Conservation (phyloP, 768 basidiomycete genomes). For the Amanita thiersii region DNA sequence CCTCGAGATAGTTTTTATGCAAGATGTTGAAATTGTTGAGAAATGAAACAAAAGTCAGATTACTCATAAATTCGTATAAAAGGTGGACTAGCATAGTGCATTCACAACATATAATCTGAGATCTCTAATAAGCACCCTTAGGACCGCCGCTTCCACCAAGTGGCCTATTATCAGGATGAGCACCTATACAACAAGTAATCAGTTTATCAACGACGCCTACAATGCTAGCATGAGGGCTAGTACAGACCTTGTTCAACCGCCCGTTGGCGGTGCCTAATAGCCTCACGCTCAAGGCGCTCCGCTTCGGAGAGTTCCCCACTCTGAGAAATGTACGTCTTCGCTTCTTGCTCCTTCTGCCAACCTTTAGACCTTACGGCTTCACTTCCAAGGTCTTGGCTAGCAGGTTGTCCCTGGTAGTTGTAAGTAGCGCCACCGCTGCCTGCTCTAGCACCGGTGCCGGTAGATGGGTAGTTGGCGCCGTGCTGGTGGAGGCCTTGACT, state of each 20-base stretch:
- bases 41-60: too few relatives aligned
- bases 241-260: conserved; percentile 42
- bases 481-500: conserved; percentile 2
- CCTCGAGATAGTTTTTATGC: too few relatives aligned
- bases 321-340: conserved; percentile 35
- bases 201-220: conserved; percentile 11
- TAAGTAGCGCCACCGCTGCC: conserved; percentile 24
- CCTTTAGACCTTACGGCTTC: conserved; percentile 40
- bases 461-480: conserved; percentile 14
- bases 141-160: too few relatives aligned
- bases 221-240: conserved; percentile 19
- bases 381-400: conserved; percentile 38
- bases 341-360: conserved; percentile 45
- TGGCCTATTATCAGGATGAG: too few relatives aligned
- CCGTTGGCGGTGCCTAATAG: conserved; percentile 37
- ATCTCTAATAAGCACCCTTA: too few relatives aligned
- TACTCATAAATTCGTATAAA: too few relatives aligned
- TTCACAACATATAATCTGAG: too few relatives aligned
- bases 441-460: conserved; percentile 10
- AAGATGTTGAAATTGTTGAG: too few relatives aligned
- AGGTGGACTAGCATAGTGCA: too few relatives aligned
- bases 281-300: conserved; percentile 45
- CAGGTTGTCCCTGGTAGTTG: conserved; percentile 40
- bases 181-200: too few relatives aligned
- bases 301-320: conserved; percentile 43